Evolutionary conservation across 2,329 filamentous ascomycete genomes (phyloP).

Genomic region (Penicillium psychrosexuale): DNA sequence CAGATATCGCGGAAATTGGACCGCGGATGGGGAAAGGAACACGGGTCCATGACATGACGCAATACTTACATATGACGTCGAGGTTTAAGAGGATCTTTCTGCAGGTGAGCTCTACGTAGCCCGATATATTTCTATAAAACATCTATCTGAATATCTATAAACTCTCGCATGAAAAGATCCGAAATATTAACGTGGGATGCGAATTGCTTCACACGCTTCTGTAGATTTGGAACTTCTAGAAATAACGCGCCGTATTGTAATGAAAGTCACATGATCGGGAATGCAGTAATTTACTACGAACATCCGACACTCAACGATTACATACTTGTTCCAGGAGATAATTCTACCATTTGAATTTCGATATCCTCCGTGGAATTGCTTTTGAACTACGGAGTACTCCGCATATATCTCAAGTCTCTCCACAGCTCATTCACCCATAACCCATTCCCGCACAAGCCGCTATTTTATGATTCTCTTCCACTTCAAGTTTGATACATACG

Average conservation of each 20-base stretch:
- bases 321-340: too few species aligned
- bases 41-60: not conserved
- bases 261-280: not conserved
- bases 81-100: not conserved
- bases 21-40: not conserved
- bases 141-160: not conserved
- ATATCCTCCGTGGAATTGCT: too few species aligned
- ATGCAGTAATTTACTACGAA: not conserved
- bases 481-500: too few species aligned
- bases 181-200: not conserved
- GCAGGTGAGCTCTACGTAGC: not conserved
- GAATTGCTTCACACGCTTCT: not conserved
- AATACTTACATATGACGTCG: not conserved
- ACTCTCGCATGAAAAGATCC: not conserved
- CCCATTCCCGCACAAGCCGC: too few species aligned
- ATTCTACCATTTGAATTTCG: too few species aligned
- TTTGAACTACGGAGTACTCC: too few species aligned
- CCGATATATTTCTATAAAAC: not conserved
- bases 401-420: too few species aligned
- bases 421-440: too few species aligned
- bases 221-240: not conserved
- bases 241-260: not conserved
- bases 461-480: too few species aligned
- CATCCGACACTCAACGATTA: too few species aligned
- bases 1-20: not conserved